A percentile compares a stretch with the other conserved stretches of the same genome.
Conservation (phyloP, 2,329 filamentous ascomycete species). For the Ophiosphaerella korrae region DNA sequence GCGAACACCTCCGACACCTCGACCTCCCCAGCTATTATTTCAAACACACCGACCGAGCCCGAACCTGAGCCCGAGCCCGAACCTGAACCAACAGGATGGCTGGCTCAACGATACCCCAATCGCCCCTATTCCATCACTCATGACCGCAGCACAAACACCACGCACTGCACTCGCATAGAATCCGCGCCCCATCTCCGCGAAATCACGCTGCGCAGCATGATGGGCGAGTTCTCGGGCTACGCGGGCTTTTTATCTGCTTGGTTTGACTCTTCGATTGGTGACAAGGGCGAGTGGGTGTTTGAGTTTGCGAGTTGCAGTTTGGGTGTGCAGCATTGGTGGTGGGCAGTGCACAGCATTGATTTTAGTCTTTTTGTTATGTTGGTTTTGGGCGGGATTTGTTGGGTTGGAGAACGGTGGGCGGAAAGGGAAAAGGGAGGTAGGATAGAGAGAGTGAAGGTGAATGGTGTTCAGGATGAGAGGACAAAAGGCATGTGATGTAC, state of each 20-base stretch:
- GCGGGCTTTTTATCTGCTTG: conserved; percentile 86
- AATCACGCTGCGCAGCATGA: conserved; percentile 95
- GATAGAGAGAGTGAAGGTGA: conserved; percentile 9
- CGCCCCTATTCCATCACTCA: conserved; percentile 44
- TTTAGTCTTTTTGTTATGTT: background rate
- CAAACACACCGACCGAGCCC: background rate
- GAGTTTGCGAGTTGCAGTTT: conserved; percentile 79
- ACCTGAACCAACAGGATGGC: conserved; percentile 22
- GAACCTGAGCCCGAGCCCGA: background rate
- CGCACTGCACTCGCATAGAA: conserved; percentile 21
- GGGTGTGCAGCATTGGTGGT: conserved; percentile 92
- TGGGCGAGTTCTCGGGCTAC: conserved; percentile 94
- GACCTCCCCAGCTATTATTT: background rate
- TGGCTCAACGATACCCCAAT: conserved; percentile 26
- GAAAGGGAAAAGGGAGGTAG: background rate
- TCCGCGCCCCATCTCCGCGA: conserved; percentile 72
- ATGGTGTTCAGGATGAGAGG: too few relatives aligned
- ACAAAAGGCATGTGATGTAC: too few relatives aligned
- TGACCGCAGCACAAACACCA: background rate
- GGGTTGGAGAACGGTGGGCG: background rate
- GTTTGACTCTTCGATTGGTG: conserved; percentile 72
- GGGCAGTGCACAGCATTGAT: conserved; percentile 70
- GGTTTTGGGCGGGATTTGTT: background rate
- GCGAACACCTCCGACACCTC: conserved; percentile 1
- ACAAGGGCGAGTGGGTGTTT: conserved; percentile 83